A percentile compares a stretch with the other conserved stretches of the same genome.
These are phyloP conservation scores for Naegleria fowleri DNA, from an alignment of 208 protist species.

Conservation along the genomic window DNA sequence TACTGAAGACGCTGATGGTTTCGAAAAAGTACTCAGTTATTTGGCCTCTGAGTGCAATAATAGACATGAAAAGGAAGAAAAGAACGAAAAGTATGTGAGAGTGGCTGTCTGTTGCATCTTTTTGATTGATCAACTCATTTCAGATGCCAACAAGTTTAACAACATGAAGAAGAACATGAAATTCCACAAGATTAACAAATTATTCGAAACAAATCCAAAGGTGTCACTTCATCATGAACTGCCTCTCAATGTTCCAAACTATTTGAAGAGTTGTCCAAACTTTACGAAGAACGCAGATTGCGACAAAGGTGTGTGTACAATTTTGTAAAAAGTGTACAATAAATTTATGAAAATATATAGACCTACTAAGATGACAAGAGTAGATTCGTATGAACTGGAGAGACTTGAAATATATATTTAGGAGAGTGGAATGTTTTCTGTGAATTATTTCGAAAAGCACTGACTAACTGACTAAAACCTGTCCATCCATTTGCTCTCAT, in stretches of 20 bases:
- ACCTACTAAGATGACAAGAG: no score
- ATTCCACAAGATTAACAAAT: background rate
- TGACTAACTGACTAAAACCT: no score
- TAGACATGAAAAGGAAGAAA: background rate
- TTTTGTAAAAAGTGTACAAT: constrained; percentile 5
- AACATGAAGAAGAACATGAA: constrained; percentile 11
- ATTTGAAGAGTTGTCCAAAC: constrained; percentile 12
- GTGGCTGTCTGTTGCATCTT: background rate
- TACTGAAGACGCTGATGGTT: background rate
- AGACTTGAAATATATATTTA: no score
- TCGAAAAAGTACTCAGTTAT: background rate
- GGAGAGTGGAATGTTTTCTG: no score
- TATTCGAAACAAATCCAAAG: background rate
- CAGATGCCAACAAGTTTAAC: background rate
- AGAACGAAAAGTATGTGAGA: background rate
- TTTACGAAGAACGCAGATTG: constrained; percentile 8
- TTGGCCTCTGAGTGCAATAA: background rate
- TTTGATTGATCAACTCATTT: background rate
- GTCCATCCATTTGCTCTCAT: no score
- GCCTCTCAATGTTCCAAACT: background rate
- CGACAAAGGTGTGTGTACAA: background rate
- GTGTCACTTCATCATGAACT: background rate
- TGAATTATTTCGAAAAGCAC: no score
- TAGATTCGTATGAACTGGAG: no score
- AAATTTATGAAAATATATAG: no score